Conservation (phyloP, 2,329 filamentous ascomycete genomes). For the Trichoderma sp. region DNA sequence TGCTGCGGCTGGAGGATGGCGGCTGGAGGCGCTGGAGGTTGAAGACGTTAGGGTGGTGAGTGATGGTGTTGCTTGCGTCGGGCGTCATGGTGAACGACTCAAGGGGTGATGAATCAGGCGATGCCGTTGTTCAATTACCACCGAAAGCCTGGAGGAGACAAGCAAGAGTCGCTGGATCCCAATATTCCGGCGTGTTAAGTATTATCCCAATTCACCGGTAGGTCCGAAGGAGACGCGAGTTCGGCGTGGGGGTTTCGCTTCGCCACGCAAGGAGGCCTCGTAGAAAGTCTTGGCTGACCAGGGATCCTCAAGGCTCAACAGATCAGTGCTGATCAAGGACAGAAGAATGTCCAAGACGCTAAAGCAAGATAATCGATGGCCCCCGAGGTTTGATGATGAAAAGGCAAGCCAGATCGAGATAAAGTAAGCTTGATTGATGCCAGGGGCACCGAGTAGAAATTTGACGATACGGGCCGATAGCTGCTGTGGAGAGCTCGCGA, state of each 20-base stretch:
- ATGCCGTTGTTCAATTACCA: background rate
- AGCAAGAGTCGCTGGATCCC: background rate
- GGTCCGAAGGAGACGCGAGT: background rate
- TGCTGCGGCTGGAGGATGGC: slow-evolving; percentile 30
- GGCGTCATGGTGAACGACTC: slow-evolving; percentile 39
- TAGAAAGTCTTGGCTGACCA: background rate
- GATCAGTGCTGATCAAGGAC: background rate
- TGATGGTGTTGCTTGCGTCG: slow-evolving; percentile 44
- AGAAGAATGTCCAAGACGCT: background rate
- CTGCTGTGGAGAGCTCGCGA: slow-evolving; percentile 9
- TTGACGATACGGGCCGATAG: background rate
- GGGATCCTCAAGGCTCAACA: background rate
- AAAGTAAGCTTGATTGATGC: background rate
- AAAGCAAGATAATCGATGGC: background rate
- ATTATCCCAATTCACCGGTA: background rate
- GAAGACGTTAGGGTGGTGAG: slow-evolving; percentile 49
- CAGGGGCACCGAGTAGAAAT: background rate
- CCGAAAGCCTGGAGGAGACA: background rate
- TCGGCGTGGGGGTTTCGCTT: background rate
- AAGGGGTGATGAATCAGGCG: background rate
- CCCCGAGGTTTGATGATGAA: background rate
- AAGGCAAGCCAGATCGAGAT: background rate
- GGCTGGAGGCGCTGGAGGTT: slow-evolving; percentile 39
- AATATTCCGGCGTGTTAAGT: background rate
- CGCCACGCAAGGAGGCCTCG: slow-evolving; percentile 5